Percentiles rank a stretch among this genome's conserved stretches.
Conservation (phyloP, 129 eudicot genomes). For the Lactuca saligna region DNA sequence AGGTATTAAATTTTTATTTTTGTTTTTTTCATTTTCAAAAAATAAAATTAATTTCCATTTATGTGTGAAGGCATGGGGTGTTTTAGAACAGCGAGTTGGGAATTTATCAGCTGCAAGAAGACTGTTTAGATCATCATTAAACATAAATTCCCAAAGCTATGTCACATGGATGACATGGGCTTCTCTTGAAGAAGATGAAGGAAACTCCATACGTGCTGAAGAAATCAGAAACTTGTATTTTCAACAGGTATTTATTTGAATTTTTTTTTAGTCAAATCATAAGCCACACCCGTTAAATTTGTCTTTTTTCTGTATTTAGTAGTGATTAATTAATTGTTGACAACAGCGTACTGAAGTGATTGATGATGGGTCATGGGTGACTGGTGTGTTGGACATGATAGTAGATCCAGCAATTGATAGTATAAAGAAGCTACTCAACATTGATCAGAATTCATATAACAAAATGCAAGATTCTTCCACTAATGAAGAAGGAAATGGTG, state of each 20-base stretch:
- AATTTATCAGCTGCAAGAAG: slow-evolving; percentile 91
- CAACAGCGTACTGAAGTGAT: slow-evolving; percentile 88
- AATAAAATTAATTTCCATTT: neutral
- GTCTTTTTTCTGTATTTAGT: neutral
- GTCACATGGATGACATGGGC: slow-evolving; percentile 99
- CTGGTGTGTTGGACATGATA: slow-evolving; percentile 82
- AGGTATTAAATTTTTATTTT: slow-evolving; percentile 39
- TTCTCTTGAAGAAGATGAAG: slow-evolving; percentile 87
- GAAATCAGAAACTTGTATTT: slow-evolving; percentile 92
- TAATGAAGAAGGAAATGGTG: slow-evolving; percentile 26
- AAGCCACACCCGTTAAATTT: neutral
- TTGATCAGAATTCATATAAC: slow-evolving; percentile 45
- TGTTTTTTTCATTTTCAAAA: neutral
- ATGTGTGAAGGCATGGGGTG: slow-evolving; percentile 90
- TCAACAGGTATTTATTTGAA: slow-evolving; percentile 65
- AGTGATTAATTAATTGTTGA: neutral
- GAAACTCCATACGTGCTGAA: slow-evolving; percentile 90
- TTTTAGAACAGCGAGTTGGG: slow-evolving; percentile 83
- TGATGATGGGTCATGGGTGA: slow-evolving; percentile 94
- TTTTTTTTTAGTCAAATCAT: neutral
- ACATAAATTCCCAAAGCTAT: slow-evolving; percentile 87
- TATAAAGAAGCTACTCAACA: slow-evolving; percentile 74
- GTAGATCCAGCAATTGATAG: slow-evolving; percentile 93
- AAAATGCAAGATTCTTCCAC: slow-evolving; percentile 38
- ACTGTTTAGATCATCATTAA: slow-evolving; percentile 81